Base-by-base conservation (phyloP, 192 early-diverging fungal species). In the Backusella tuberculispora region DNA sequence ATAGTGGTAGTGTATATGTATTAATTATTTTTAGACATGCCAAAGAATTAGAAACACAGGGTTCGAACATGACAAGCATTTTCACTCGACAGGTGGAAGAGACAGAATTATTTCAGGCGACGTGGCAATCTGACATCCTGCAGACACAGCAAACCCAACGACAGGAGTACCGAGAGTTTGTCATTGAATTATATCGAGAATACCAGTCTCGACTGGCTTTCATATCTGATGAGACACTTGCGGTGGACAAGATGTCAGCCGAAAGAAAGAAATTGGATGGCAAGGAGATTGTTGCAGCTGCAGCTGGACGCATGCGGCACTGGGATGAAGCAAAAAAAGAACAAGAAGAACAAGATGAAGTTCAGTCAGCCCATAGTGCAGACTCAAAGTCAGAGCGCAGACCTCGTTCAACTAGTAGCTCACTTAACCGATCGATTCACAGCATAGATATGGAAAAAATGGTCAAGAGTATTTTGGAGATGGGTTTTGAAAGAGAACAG, bases 401-500 rank as follows among this genome's bases (percentile, higher is more conserved):
- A 40, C 45, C 64, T 56, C 19, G 21, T 10, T 29, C 19, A 4
- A 41, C 53, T 4, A 56, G 21, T 3, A 37, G n/a, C 26, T 56
- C 29, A 14, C 26, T 71, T n/a, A 42, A 9, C 5, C 43, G 34
- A 8, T 42, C 0, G 71, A 56, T 48, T 34, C 29, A 34, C 26
- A n/a, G 17, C 37, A 64, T 21, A 19, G 29, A 38, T 6, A 26
- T 53, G 24, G 74, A 79, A 21, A 77, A 64, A 56, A 70, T 66
- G 50, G 60, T 87, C 6, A 71, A 76, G 34, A 78, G 84, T n/a
- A 85, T 93, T 34, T 56, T 85, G 46, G 91, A 91, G 63, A 92
- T 93, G 90, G 92, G 92, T 8, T 93, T 93, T 66, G 63, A 75
- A 26, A 73, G 75, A 7, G 88, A 87, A 19, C 87, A 90, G 63